phyloP scores from a whole-genome alignment of 2,329 filamentous ascomycete genomes.

The Alternaria incomplexa region DNA sequence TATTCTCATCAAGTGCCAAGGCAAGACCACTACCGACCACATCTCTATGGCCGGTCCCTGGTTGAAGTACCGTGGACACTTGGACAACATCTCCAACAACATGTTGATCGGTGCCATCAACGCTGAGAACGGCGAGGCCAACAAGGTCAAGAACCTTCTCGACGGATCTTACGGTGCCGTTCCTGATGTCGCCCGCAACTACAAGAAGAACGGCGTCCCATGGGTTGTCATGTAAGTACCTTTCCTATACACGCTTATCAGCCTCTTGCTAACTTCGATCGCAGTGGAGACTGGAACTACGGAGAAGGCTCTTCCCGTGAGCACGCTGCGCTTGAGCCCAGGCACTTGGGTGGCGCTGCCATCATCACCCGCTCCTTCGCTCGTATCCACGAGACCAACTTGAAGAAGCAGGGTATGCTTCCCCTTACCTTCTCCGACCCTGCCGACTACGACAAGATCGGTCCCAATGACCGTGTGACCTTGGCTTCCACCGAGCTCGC shows the following conservation, averaged over 20 bases:
- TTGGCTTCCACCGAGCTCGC: slow-evolving; percentile 86
- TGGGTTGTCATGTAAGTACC: slow-evolving; percentile 77
- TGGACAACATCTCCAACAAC: slow-evolving; percentile 99
- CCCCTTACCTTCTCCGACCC: slow-evolving; percentile 94
- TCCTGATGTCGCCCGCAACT: slow-evolving; percentile 92
- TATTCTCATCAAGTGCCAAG: slow-evolving; percentile 90
- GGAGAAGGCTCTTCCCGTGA: slow-evolving; percentile 97
- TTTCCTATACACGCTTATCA: not conserved
- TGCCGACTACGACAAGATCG: slow-evolving; percentile 97
- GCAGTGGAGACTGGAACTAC: slow-evolving; percentile 78
- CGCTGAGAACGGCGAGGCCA: slow-evolving; percentile 92
- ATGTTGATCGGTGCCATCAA: slow-evolving; percentile 98
- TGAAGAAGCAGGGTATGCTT: slow-evolving; percentile 99
- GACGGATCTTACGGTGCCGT: slow-evolving; percentile 86
- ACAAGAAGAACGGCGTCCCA: slow-evolving; percentile 94
- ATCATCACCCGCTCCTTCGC: slow-evolving; percentile 96
- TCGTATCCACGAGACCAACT: slow-evolving; percentile 99
- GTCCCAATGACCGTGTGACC: slow-evolving; percentile 90
- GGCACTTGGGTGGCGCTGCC: slow-evolving; percentile 94
- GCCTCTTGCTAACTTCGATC: not conserved
- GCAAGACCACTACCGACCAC: slow-evolving; percentile 97
- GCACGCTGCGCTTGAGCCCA: slow-evolving; percentile 96
- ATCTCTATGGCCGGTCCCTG: slow-evolving; percentile 97
- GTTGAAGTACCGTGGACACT: slow-evolving; percentile 98
- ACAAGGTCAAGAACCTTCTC: slow-evolving; percentile 93